Conservation (phyloP, 2,329 filamentous ascomycete genomes). For the Emergomyces pasteurianus region DNA sequence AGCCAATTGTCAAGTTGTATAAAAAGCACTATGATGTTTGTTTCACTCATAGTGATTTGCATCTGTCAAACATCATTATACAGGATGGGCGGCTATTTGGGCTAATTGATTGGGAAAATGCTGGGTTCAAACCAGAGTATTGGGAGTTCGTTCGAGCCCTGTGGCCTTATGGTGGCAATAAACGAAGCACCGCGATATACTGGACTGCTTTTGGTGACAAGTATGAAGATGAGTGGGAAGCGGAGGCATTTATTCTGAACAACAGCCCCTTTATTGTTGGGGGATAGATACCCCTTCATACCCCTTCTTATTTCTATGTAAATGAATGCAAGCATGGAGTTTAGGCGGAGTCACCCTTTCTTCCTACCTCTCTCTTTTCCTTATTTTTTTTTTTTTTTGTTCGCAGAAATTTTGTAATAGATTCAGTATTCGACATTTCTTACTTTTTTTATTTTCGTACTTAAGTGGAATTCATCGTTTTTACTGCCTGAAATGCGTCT, state of each 20-base stretch:
- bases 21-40: conserved; percentile 5
- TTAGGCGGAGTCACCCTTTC: too few relatives aligned
- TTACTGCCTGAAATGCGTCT: too few relatives aligned
- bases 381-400: background rate
- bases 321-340: too few relatives aligned
- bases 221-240: background rate
- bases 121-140: conserved; percentile 10
- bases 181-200: background rate
- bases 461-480: background rate
- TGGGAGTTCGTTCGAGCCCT: conserved; percentile 6
- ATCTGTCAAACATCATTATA: conserved; percentile 7
- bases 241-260: background rate
- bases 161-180: background rate
- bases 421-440: background rate
- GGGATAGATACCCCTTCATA: background rate
- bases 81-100: conserved; percentile 4
- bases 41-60: conserved; percentile 10
- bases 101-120: conserved; percentile 9
- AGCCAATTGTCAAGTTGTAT: conserved; percentile 3
- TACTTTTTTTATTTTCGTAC: background rate
- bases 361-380: too few relatives aligned
- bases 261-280: background rate
- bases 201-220: background rate
- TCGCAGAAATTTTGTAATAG: background rate
- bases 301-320: background rate